Evolutionary conservation across 2,329 filamentous ascomycete genomes (phyloP), one percentile per base, ranked within the genome.

Genomic region (Arthrobotrys pseudoclavata): DNA sequence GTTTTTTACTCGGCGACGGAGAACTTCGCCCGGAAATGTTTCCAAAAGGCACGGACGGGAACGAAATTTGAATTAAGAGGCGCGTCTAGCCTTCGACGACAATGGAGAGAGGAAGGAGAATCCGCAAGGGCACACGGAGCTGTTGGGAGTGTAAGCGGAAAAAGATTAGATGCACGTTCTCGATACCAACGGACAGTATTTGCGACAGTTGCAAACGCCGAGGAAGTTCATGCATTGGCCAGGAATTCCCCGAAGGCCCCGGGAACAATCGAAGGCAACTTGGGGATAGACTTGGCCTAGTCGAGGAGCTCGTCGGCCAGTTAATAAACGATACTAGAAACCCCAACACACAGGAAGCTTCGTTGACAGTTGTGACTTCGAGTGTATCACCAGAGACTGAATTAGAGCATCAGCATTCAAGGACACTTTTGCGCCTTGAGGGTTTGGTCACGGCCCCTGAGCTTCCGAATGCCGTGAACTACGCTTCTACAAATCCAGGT

Each of bases 71-170:
- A 37, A 40, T 5, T 40, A 2, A 45, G 2, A 20, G 4, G n/a
- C 42, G 82, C 82, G 24, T 18, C 24, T 5, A 77, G 82, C 4
- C 2, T 26, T 6, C 22, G 42, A 45, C 40, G 20, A 5, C 42
- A 7, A 50, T 50, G 47, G 47, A 50, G 29, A 84, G 84, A 79
- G 83, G 85, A 63, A 83, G 85, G 42, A 87, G 85, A 72, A 24
- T 87, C 22, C 86, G 87, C 22, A 89, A 88, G 66, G 88, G 88
- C n/a, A 89, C 88, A 0, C 84, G 83, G 29, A 88, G 87, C 69
- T 89, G 88, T 81, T 89, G 87, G 87, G 87, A 88, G 79, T 89
- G 88, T 84, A 87, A 87, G 82, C 84, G 86, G 62, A 85, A 87
- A 24, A 89, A 89, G 82, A 84, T 86, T 4, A 83, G 84, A 1